Conservation (phyloP, 495 filamentous ascomycete genomes). For the Penicillium angulare region DNA sequence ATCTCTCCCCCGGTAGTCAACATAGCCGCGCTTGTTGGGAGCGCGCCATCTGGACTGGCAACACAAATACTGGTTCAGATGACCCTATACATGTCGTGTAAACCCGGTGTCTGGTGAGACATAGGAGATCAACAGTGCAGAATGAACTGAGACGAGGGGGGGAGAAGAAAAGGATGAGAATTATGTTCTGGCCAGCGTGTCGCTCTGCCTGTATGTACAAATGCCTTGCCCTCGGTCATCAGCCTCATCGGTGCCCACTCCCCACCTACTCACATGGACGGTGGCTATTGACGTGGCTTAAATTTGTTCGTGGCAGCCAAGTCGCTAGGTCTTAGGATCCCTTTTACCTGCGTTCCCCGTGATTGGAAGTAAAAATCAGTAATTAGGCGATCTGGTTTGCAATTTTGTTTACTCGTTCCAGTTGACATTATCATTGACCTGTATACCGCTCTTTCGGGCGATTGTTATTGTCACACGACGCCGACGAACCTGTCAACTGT, state of each 20-base stretch:
- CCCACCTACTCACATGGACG: constrained; percentile 23
- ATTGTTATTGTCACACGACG: constrained; percentile 26
- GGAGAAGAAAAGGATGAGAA: not conserved
- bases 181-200: constrained; percentile 7
- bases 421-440: not conserved
- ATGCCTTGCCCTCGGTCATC: constrained; percentile 9
- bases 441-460: constrained; percentile 14
- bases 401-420: not conserved
- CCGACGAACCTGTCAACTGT: constrained; percentile 15
- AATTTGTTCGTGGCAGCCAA: constrained; percentile 12
- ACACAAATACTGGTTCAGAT: constrained; percentile 17
- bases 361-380: constrained; percentile 1
- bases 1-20: constrained; percentile 4
- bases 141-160: not conserved
- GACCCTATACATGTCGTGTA: constrained; percentile 19
- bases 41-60: not conserved
- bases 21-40: constrained; percentile 19
- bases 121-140: not conserved
- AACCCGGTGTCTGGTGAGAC: constrained; percentile 19
- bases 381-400: not conserved
- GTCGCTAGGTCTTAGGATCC: not conserved
- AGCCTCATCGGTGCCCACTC: constrained; percentile 16
- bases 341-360: constrained; percentile 9
- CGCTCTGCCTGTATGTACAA: not conserved
- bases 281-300: constrained; percentile 25